Conservation (phyloP, 106 monocot genomes). For the Dioscorea alata region DNA sequence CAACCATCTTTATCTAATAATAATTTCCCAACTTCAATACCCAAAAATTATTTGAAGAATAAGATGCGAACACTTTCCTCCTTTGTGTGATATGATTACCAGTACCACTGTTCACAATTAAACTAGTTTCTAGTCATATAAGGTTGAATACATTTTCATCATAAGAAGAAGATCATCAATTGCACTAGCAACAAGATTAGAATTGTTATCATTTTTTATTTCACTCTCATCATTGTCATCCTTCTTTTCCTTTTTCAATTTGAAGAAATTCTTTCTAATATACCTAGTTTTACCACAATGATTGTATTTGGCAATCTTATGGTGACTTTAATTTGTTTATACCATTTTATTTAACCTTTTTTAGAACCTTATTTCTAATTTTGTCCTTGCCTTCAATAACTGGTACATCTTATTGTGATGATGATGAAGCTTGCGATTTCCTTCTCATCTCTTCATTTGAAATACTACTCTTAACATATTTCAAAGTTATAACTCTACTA, state of each 20-base stretch:
- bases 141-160: neutral
- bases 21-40: slow-evolving; percentile 6
- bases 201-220: neutral
- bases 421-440: too few relatives aligned
- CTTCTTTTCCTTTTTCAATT: neutral
- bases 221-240: neutral
- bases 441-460: too few relatives aligned
- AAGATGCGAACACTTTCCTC: slow-evolving; percentile 4
- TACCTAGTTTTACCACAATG: neutral
- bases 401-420: too few relatives aligned
- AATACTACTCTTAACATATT: too few relatives aligned
- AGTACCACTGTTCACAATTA: slow-evolving; percentile 5
- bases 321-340: too few relatives aligned
- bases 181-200: too few relatives aligned
- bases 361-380: too few relatives aligned
- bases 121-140: neutral
- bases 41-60: slow-evolving; percentile 3
- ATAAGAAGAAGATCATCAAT: neutral
- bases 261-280: neutral
- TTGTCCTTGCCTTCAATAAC: too few relatives aligned
- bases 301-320: neutral
- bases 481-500: too few relatives aligned
- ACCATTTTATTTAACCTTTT: too few relatives aligned
- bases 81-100: too few relatives aligned
- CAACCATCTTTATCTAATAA: neutral